Evolutionary conservation across 768 basidiomycete species (phyloP).

Genomic region (Auricularia cornea): DNA sequence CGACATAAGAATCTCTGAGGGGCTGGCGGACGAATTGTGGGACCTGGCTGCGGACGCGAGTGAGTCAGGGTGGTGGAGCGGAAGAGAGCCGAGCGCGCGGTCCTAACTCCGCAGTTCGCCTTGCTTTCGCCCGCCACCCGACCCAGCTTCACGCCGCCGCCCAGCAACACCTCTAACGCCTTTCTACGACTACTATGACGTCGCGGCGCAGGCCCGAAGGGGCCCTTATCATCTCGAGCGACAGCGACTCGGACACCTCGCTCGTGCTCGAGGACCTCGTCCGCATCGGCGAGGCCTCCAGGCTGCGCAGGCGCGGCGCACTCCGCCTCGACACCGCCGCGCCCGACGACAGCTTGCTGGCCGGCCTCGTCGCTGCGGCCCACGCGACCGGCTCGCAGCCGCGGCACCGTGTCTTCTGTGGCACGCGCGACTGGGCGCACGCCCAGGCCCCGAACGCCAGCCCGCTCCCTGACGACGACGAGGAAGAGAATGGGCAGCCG

Average conservation of each 20-base stretch:
- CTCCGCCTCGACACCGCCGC: conserved; percentile 38
- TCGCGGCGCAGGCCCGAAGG: no score
- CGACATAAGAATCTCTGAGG: no score
- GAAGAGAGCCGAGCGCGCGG: no score
- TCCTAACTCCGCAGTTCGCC: no score
- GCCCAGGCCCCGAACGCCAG: background rate
- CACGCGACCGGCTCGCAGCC: background rate
- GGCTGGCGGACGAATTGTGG: no score
- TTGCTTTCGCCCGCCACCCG: no score
- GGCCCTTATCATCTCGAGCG: no score
- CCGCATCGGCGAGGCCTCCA: conserved; percentile 64
- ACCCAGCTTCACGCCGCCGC: no score
- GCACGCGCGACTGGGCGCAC: background rate
- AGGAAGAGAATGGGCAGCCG: conserved; percentile 3
- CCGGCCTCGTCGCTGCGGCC: background rate
- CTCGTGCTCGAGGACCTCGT: conserved; percentile 68
- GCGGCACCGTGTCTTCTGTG: background rate
- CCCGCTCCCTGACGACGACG: conserved; percentile 1
- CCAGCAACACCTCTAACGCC: no score
- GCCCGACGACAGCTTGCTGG: background rate
- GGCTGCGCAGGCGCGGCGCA: conserved; percentile 64
- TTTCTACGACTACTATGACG: no score
- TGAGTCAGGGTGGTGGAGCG: no score
- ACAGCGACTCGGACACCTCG: conserved; percentile 48
- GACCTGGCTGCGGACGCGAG: no score